Percentiles rank a stretch among this genome's conserved stretches.
phyloP scores from a whole-genome alignment of 2,329 filamentous ascomycete genomes.

The Aspergillus alliaceus region DNA sequence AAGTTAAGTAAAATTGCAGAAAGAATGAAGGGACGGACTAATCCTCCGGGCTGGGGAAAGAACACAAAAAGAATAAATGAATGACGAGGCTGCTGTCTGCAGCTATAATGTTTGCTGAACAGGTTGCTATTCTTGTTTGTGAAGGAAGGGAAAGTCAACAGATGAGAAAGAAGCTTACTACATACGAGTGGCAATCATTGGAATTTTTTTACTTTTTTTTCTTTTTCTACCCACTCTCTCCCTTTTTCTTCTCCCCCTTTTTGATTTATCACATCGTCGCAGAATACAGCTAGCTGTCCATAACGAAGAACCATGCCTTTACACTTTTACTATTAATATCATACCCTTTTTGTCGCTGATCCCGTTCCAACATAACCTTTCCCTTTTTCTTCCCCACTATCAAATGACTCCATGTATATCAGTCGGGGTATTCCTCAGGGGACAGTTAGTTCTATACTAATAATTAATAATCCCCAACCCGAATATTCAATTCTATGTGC shows the following conservation, averaged over 20 bases:
- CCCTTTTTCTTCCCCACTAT: neutral
- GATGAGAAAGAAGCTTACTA: neutral
- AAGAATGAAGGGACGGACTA: neutral
- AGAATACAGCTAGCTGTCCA: neutral
- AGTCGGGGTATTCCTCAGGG: too few relatives aligned
- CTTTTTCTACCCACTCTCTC: neutral
- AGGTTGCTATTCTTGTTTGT: too few relatives aligned
- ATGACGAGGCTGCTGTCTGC: neutral
- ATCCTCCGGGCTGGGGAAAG: too few relatives aligned
- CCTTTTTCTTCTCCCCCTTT: neutral
- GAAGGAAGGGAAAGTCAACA: neutral
- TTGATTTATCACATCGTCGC: neutral
- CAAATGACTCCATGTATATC: too few relatives aligned
- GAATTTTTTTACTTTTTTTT: neutral
- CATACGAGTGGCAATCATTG: neutral
- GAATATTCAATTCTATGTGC: too few relatives aligned
- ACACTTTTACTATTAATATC: conserved; percentile 10
- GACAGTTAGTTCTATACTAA: too few relatives aligned
- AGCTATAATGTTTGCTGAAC: neutral
- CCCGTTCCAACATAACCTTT: neutral
- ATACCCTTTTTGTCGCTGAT: neutral
- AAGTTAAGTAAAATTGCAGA: neutral
- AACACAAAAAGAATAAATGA: neutral
- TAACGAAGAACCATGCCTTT: neutral
- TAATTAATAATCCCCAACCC: too few relatives aligned